A percentile compares a stretch with the other conserved stretches of the same genome.
phyloP scores from a whole-genome alignment of 257 asterid species.

The Capsicum chinense region DNA sequence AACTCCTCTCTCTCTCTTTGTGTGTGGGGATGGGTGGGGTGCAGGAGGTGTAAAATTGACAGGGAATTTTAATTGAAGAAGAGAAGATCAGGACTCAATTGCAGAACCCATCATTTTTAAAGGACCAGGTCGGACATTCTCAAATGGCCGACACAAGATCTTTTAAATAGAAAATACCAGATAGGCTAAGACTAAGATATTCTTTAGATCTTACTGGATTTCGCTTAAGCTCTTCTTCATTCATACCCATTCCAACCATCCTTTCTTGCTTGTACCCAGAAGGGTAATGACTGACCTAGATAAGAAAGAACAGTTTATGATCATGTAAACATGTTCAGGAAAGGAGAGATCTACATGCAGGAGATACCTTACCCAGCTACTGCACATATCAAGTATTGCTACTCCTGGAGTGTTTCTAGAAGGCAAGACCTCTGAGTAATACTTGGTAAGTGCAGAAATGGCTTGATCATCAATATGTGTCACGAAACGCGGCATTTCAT shows the following conservation, averaged over 20 bases:
- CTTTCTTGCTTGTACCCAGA: slow-evolving; percentile 83
- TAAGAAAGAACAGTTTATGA: slow-evolving; percentile 36
- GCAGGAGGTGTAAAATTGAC: not conserved
- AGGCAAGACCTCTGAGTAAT: slow-evolving; percentile 77
- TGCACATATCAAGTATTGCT: slow-evolving; percentile 92
- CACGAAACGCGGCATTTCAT: slow-evolving; percentile 89
- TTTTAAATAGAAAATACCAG: not conserved
- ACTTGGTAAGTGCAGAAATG: slow-evolving; percentile 82
- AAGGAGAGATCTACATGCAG: slow-evolving; percentile 13
- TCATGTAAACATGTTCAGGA: not conserved
- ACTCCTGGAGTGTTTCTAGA: slow-evolving; percentile 79
- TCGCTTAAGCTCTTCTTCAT: slow-evolving; percentile 83
- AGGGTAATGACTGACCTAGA: slow-evolving; percentile 97
- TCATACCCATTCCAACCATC: slow-evolving; percentile 91
- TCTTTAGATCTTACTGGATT: slow-evolving; percentile 69
- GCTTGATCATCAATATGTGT: slow-evolving; percentile 97
- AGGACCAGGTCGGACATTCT: not conserved
- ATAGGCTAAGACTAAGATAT: not conserved
- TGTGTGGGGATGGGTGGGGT: not conserved
- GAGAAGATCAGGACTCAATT: not conserved
- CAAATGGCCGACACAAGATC: not conserved
- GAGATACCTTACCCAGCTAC: slow-evolving; percentile 82
- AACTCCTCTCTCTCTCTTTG: not conserved
- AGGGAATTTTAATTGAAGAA: not conserved
- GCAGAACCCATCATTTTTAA: not conserved